These are phyloP conservation scores for Gastroboletus turbinatus DNA, from an alignment of 1,284 basidiomycete species.

Conservation along the genomic window DNA sequence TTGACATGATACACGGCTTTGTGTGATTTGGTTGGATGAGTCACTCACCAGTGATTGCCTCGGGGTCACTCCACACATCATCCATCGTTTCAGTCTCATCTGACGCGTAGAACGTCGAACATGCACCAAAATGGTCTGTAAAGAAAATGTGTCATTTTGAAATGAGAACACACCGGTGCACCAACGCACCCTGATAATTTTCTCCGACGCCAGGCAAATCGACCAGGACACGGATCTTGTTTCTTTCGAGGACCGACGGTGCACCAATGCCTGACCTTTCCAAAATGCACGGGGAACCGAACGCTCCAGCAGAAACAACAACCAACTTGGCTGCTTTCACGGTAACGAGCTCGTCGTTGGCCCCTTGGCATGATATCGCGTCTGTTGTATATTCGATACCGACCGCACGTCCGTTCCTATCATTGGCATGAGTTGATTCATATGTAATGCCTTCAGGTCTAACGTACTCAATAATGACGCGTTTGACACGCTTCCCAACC, in stretches of 20 bases:
- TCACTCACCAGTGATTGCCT: conserved; percentile 34
- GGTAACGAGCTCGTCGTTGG: conserved; percentile 18
- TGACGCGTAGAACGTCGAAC: conserved; percentile 39
- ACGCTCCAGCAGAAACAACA: conserved; percentile 50
- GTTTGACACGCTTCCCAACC: conserved; percentile 42
- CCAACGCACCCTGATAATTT: conserved; percentile 45
- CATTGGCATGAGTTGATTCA: not conserved
- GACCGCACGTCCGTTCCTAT: conserved; percentile 49
- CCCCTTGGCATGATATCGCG: conserved; percentile 25
- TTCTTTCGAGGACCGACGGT: conserved; percentile 39
- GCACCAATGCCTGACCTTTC: conserved; percentile 55
- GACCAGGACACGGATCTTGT: conserved; percentile 41
- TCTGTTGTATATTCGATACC: conserved; percentile 57
- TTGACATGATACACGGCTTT: not conserved
- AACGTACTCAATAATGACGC: conserved; percentile 49
- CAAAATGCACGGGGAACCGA: conserved; percentile 55
- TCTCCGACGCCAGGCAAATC: conserved; percentile 60
- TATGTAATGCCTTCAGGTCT: not conserved
- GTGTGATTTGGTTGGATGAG: not conserved
- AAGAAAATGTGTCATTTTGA: not conserved
- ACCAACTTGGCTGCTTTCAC: conserved; percentile 45
- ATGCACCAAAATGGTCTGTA: conserved; percentile 45
- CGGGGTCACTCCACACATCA: conserved; percentile 38
- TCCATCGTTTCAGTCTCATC: conserved; percentile 46
- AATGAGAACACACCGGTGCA: rapidly evolving